phyloP scores from a whole-genome alignment of 2,329 filamentous ascomycete genomes.

The Albophoma yamanashiensis region DNA sequence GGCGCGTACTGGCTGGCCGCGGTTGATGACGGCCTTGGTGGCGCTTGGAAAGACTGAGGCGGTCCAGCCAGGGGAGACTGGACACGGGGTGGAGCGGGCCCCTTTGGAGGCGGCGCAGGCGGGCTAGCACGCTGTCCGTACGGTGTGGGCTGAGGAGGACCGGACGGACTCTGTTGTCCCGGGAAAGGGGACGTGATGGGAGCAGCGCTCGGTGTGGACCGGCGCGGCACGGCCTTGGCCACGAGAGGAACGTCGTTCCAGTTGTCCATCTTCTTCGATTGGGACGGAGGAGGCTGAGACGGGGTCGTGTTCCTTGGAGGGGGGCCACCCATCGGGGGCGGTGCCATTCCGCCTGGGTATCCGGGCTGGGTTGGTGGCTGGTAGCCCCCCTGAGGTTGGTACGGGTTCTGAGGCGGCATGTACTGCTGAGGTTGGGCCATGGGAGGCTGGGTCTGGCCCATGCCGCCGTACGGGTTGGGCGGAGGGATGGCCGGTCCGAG shows the following conservation, averaged over 20 bases:
- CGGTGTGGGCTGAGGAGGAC: slow-evolving; percentile 47
- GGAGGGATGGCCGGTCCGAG: slow-evolving; percentile 15
- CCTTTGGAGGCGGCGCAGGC: slow-evolving; percentile 77
- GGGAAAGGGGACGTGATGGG: slow-evolving; percentile 69
- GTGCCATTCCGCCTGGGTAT: slow-evolving; percentile 24
- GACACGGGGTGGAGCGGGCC: slow-evolving; percentile 55
- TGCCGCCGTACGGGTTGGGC: slow-evolving; percentile 17
- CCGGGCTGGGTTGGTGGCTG: slow-evolving; percentile 36
- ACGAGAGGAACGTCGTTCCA: slow-evolving; percentile 97
- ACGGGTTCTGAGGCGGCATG: slow-evolving; percentile 24
- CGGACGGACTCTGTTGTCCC: slow-evolving; percentile 45
- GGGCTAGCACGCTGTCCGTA: slow-evolving; percentile 58
- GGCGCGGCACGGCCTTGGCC: slow-evolving; percentile 60
- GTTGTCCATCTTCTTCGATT: slow-evolving; percentile 59
- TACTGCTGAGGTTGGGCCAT: slow-evolving; percentile 23
- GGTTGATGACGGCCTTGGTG: slow-evolving; percentile 51
- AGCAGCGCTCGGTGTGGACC: slow-evolving; percentile 60
- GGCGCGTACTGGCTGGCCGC: slow-evolving; percentile 44
- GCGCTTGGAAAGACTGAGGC: slow-evolving; percentile 38
- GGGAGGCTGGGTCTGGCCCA: slow-evolving; percentile 11
- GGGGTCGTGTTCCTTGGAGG: slow-evolving; percentile 49
- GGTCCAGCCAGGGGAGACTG: slow-evolving; percentile 57
- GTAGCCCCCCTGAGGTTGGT: slow-evolving; percentile 31
- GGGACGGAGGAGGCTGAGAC: slow-evolving; percentile 60
- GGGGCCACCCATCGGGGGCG: slow-evolving; percentile 25